A percentile compares a stretch with the other conserved stretches of the same genome.
Conservation (phyloP, 73 alveolate species). For the Uronychia setigera region DNA sequence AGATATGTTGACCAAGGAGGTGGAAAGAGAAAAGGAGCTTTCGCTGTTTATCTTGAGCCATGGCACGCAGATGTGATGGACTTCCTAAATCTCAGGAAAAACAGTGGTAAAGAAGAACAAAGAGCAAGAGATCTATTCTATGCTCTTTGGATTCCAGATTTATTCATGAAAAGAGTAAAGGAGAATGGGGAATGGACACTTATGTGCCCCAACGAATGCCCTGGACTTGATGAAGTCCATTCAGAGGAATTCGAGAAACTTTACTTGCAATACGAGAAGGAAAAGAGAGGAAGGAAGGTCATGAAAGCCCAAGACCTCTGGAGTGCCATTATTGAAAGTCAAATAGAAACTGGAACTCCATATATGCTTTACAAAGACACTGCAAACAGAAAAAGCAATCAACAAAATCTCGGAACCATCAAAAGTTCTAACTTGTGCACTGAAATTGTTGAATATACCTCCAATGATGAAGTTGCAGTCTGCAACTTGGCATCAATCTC, state of each 20-base stretch:
- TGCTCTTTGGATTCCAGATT: slow-evolving; percentile 96
- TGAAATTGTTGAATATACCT: slow-evolving; percentile 92
- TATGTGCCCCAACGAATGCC: slow-evolving; percentile 97
- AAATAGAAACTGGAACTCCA: slow-evolving; percentile 95
- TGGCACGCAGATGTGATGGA: slow-evolving; percentile 97
- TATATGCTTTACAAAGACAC: slow-evolving; percentile 95
- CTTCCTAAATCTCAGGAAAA: slow-evolving; percentile 91
- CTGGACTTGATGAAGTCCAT: slow-evolving; percentile 78
- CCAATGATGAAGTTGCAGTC: slow-evolving; percentile 96
- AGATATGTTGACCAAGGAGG: slow-evolving; percentile 98
- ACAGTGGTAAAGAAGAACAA: slow-evolving; percentile 93
- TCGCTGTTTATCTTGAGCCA: slow-evolving; percentile 97
- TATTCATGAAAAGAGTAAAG: slow-evolving; percentile 95
- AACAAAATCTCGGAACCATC: slow-evolving; percentile 95
- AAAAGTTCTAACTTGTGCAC: slow-evolving; percentile 95
- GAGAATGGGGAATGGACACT: slow-evolving; percentile 94
- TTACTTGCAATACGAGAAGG: slow-evolving; percentile 77
- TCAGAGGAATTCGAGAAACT: slow-evolving; percentile 92
- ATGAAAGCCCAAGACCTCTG: slow-evolving; percentile 92
- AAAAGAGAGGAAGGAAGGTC: slow-evolving; percentile 86
- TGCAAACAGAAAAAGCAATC: slow-evolving; percentile 89
- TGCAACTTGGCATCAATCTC: slow-evolving; percentile 96
- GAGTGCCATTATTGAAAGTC: slow-evolving; percentile 89
- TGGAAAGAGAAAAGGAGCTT: slow-evolving; percentile 98
- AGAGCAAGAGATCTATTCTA: slow-evolving; percentile 95